phyloP scores from a whole-genome alignment of 371 early-diverging fungal species.

The Haplosporangium sp. region DNA sequence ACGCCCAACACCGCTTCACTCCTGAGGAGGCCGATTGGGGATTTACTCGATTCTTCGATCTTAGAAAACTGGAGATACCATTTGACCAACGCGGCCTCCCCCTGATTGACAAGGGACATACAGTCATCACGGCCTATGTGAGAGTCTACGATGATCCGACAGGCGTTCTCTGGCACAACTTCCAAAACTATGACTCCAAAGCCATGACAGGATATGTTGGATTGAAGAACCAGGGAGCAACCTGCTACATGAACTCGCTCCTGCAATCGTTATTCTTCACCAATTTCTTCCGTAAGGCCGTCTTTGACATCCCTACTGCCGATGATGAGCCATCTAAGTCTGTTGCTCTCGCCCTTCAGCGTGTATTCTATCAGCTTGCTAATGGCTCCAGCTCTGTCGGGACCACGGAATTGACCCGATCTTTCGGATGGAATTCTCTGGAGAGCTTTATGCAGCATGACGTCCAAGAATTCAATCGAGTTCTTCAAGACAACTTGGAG shows the following conservation, averaged over 20 bases:
- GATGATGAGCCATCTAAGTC: constrained; percentile 86
- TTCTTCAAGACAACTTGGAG: constrained; percentile 96
- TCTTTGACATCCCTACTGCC: constrained; percentile 92
- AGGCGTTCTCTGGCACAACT: constrained; percentile 95
- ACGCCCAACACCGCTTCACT: constrained; percentile 87
- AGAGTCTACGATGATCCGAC: constrained; percentile 88
- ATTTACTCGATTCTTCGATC: constrained; percentile 83
- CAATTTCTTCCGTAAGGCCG: constrained; percentile 92
- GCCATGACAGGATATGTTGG: constrained; percentile 95
- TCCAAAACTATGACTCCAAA: constrained; percentile 88
- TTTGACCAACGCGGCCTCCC: constrained; percentile 66
- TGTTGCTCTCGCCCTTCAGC: constrained; percentile 93
- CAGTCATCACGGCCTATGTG: constrained; percentile 80
- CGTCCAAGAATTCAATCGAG: constrained; percentile 97
- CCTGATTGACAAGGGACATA: constrained; percentile 73
- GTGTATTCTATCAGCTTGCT: constrained; percentile 94
- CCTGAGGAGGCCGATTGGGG: constrained; percentile 95
- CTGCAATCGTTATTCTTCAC: constrained; percentile 98
- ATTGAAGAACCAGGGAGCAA: constrained; percentile 98
- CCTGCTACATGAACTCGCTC: constrained; percentile 99
- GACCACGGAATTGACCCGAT: constrained; percentile 94
- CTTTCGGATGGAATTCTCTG: constrained; percentile 97
- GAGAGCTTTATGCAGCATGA: constrained; percentile 98
- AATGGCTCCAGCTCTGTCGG: constrained; percentile 75
- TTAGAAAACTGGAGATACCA: constrained; percentile 60